Base-by-base conservation (phyloP, 345 rosid species). In the Trapa incisa region DNA sequence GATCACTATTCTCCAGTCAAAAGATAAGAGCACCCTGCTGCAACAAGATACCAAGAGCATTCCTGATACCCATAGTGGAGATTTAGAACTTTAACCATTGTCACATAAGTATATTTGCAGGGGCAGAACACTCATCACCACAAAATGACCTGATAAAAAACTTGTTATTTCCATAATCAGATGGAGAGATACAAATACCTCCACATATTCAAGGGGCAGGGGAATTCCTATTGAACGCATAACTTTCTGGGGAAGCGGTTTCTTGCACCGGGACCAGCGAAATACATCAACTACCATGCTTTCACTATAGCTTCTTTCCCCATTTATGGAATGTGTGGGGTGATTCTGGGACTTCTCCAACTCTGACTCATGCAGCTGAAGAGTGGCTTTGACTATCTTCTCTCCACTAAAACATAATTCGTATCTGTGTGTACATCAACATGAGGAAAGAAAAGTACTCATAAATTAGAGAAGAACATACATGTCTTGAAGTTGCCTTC, bases 211-310 rank as follows among this genome's bases (percentile, higher is more conserved):
- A 5, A 77, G 84, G 42, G 99, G 91, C 76, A 91, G 78, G 29
- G 99, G 99, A 52, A 95, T 81, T 66, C 99, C 99, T 1, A 95
- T 72, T 7, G 96, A 85, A 42, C 87, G 94, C 91, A 91, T 86
- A 64, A 84, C 74, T 74, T 86, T 89, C 78, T 95, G 96, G 1
- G 92, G 92, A 60, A 95, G 89, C 36, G 97, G 96, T 73, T 79
- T 89, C 92, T 84, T 91, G 67, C 99, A 95, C 22, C 84, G 81
- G 37, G 99, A 89, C 96, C 97, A 95, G 62, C 98, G 87, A 75
- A 95, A 95, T 47, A 84, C 87, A 66, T 95, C 98, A 1, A 86
- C 73, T 71, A 87, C 66, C 36, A 74, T 71, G 70, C 73, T 84
- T 65, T 95, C 99, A 17, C 81, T 29, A 14, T 91, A 91, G 42